Percentiles rank a stretch among this genome's conserved stretches.
Conservation (phyloP, 202 grass and related monocot genomes). For the Digitaria exilis region DNA sequence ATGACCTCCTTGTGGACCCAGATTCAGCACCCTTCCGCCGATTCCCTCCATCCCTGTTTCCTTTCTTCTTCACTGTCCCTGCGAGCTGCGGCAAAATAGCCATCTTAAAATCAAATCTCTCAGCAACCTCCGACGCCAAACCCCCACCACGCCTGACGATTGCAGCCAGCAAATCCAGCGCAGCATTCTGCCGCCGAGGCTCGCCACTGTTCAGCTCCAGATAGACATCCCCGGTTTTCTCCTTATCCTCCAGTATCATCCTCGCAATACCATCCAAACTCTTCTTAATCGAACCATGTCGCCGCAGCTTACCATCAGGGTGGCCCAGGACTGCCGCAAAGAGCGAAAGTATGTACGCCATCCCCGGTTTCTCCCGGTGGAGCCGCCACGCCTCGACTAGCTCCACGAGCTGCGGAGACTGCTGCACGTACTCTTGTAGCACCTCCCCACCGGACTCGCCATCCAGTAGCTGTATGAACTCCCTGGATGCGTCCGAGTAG, state of each 20-base stretch:
- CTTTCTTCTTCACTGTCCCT: slow-evolving; percentile 65
- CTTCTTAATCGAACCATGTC: slow-evolving; percentile 50
- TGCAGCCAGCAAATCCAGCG: slow-evolving; percentile 70
- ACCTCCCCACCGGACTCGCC: slow-evolving; percentile 52
- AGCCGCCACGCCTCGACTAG: slow-evolving; percentile 75
- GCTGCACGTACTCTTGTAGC: slow-evolving; percentile 62
- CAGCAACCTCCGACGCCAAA: slow-evolving; percentile 74
- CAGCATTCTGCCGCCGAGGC: slow-evolving; percentile 58
- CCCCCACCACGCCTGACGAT: slow-evolving; percentile 65
- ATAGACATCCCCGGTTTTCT: slow-evolving; percentile 70
- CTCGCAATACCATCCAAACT: slow-evolving; percentile 63
- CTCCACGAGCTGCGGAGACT: slow-evolving; percentile 66
- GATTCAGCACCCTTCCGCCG: slow-evolving; percentile 31
- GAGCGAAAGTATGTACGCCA: slow-evolving; percentile 64
- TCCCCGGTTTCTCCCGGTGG: slow-evolving; percentile 71
- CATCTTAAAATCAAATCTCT: slow-evolving; percentile 89
- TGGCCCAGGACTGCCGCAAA: slow-evolving; percentile 65
- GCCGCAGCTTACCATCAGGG: slow-evolving; percentile 57
- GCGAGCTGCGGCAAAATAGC: slow-evolving; percentile 59
- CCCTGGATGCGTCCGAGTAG: slow-evolving; percentile 72
- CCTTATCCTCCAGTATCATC: slow-evolving; percentile 59
- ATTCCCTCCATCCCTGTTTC: slow-evolving; percentile 44
- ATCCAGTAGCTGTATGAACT: slow-evolving; percentile 65
- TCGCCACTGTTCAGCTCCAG: slow-evolving; percentile 67
- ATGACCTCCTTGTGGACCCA: slow-evolving; percentile 56